Conservation (phyloP, 2,329 filamentous ascomycete genomes). For the Biscogniauxia marginata region DNA sequence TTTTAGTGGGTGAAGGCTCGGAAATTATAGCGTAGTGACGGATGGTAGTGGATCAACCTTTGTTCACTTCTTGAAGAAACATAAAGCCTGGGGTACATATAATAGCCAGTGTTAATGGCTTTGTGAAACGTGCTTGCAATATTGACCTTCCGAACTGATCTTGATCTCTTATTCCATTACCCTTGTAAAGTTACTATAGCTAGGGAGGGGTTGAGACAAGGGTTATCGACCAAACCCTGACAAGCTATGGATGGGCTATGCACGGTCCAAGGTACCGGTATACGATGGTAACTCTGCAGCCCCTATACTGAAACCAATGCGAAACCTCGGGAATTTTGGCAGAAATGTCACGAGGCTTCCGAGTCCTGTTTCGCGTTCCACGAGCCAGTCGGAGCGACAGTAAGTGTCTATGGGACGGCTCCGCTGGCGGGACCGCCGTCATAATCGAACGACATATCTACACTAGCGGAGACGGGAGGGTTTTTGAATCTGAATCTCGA, state of each 20-base stretch:
- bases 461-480: neutral
- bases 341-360: slow-evolving; percentile 10
- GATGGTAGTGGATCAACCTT: neutral
- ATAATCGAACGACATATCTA: slow-evolving; percentile 22
- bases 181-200: neutral
- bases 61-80: neutral
- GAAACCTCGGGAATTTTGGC: slow-evolving; percentile 26
- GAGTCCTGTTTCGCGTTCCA: slow-evolving; percentile 8
- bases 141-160: neutral
- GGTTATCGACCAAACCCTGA: neutral
- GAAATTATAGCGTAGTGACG: neutral
- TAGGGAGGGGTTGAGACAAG: neutral
- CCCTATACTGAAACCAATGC: slow-evolving; percentile 25
- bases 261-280: slow-evolving; percentile 1
- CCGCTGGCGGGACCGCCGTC: slow-evolving; percentile 10
- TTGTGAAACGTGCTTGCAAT: neutral
- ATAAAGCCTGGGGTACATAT: neutral
- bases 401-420: slow-evolving; percentile 2
- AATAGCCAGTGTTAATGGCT: neutral
- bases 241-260: neutral
- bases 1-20: neutral
- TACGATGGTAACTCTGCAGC: slow-evolving; percentile 1
- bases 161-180: neutral
- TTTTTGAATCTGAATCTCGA: neutral
- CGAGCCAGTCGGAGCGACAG: slow-evolving; percentile 6